phyloP scores from a whole-genome alignment of 2,329 filamentous ascomycete species.

The Cadophora sp. region DNA sequence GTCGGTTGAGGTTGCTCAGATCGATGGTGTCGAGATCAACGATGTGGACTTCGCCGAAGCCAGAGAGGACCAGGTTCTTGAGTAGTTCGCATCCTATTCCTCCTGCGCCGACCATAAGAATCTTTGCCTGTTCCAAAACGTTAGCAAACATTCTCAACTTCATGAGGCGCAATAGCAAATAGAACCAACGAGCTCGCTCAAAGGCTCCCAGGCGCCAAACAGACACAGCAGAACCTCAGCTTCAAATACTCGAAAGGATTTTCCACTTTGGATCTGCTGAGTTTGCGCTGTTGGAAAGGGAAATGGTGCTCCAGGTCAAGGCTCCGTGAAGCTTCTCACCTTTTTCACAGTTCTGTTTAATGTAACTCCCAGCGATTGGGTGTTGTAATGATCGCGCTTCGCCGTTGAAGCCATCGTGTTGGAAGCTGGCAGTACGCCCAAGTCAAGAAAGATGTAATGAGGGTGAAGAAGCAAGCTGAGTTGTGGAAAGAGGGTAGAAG shows the following conservation, averaged over 20 bases:
- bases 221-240: not conserved
- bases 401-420: slow-evolving; percentile 29
- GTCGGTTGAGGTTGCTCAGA: slow-evolving; percentile 94
- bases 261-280: not conserved
- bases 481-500: slow-evolving; percentile 9
- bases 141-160: slow-evolving; percentile 44
- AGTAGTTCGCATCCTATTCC: slow-evolving; percentile 97
- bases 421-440: not conserved
- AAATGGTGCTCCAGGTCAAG: slow-evolving; percentile 14
- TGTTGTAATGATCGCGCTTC: slow-evolving; percentile 61
- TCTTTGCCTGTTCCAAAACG: slow-evolving; percentile 67
- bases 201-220: not conserved
- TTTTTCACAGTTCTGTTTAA: slow-evolving; percentile 72
- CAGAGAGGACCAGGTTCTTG: slow-evolving; percentile 92
- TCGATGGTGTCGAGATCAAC: slow-evolving; percentile 99
- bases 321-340: slow-evolving; percentile 54
- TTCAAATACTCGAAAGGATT: not conserved
- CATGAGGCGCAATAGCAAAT: slow-evolving; percentile 19
- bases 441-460: not conserved
- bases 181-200: not conserved
- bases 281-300: not conserved
- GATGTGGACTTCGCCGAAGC: slow-evolving; percentile 92
- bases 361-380: slow-evolving; percentile 70
- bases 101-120: slow-evolving; percentile 94
- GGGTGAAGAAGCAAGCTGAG: not conserved